These are phyloP conservation scores for Penicillium longicatenatum DNA, from an alignment of 495 filamentous ascomycete genomes.

Conservation along the genomic window DNA sequence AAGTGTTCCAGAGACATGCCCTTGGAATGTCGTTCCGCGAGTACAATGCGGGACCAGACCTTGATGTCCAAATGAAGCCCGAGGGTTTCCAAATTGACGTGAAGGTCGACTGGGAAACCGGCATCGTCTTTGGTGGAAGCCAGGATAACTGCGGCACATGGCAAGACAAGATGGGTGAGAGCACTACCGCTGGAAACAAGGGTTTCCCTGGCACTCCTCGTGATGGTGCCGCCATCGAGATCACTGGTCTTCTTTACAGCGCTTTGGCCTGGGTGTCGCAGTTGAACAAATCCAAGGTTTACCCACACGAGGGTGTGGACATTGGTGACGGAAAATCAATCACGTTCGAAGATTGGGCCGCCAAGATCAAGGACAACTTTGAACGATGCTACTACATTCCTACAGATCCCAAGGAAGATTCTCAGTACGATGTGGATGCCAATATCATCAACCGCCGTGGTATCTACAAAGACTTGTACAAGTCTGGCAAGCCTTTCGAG, in stretches of 20 bases:
- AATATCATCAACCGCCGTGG: slow-evolving; percentile 81
- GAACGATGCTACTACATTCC: slow-evolving; percentile 91
- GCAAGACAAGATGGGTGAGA: slow-evolving; percentile 99
- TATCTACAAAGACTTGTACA: slow-evolving; percentile 97
- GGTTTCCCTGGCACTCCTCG: slow-evolving; percentile 94
- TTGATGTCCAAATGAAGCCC: slow-evolving; percentile 92
- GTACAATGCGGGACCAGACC: slow-evolving; percentile 83
- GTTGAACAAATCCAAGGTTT: slow-evolving; percentile 66
- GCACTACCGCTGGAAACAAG: slow-evolving; percentile 84
- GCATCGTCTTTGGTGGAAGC: slow-evolving; percentile 91
- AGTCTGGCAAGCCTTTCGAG: slow-evolving; percentile 89
- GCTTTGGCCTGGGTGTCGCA: slow-evolving; percentile 75
- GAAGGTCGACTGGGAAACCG: slow-evolving; percentile 88
- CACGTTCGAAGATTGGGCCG: slow-evolving; percentile 79
- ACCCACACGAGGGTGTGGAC: slow-evolving; percentile 70
- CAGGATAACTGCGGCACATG: slow-evolving; percentile 96
- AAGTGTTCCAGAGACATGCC: slow-evolving; percentile 89
- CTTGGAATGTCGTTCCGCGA: slow-evolving; percentile 87
- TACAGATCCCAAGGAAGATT: slow-evolving; percentile 63
- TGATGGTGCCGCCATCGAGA: slow-evolving; percentile 94
- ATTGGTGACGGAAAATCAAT: slow-evolving; percentile 57
- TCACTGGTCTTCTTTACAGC: slow-evolving; percentile 90
- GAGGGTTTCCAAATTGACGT: slow-evolving; percentile 92
- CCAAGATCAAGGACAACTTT: slow-evolving; percentile 79
- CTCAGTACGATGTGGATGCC: slow-evolving; percentile 76